phyloP scores from a whole-genome alignment of 1,284 basidiomycete genomes.

The Ceratobasidium sp. region DNA sequence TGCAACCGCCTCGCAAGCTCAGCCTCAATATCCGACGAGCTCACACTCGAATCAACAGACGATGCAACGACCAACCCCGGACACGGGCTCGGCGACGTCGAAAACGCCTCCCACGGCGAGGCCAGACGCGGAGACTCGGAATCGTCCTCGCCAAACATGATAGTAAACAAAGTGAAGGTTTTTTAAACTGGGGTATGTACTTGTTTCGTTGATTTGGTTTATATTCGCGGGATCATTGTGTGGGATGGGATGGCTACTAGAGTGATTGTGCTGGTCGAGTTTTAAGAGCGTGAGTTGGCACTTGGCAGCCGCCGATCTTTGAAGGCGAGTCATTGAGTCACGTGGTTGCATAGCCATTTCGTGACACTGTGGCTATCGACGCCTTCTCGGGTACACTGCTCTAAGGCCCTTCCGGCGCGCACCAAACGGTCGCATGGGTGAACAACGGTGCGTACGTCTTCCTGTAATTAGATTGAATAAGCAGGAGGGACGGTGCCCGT shows the following conservation, averaged over 20 bases:
- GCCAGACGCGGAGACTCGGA: conserved; percentile 68
- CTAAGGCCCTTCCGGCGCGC: not conserved
- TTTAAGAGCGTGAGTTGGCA: not conserved
- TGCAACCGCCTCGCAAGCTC: conserved; percentile 43
- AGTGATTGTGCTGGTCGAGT: not conserved
- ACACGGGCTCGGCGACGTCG: conserved; percentile 57
- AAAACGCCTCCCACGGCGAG: conserved; percentile 82
- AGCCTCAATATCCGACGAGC: conserved; percentile 42
- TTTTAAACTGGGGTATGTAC: conserved; percentile 41
- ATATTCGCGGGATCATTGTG: conserved; percentile 77
- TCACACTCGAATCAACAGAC: conserved; percentile 45
- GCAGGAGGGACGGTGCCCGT: no score
- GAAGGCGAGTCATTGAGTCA: not conserved
- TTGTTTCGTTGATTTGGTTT: conserved; percentile 46
- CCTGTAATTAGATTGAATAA: no score
- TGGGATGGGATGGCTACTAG: not conserved
- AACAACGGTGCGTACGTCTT: no score
- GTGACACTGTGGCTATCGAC: not conserved
- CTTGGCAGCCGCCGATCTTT: not conserved
- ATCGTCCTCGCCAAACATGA: conserved; percentile 26
- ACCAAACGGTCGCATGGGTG: no score
- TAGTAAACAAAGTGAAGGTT: conserved; percentile 26
- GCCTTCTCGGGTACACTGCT: not conserved
- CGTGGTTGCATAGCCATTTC: not conserved
- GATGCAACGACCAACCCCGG: conserved; percentile 13